Evolutionary conservation across 805 yeast species (phyloP), one percentile per base, ranked within the genome.

Genomic region (Candida lessepsii): DNA sequence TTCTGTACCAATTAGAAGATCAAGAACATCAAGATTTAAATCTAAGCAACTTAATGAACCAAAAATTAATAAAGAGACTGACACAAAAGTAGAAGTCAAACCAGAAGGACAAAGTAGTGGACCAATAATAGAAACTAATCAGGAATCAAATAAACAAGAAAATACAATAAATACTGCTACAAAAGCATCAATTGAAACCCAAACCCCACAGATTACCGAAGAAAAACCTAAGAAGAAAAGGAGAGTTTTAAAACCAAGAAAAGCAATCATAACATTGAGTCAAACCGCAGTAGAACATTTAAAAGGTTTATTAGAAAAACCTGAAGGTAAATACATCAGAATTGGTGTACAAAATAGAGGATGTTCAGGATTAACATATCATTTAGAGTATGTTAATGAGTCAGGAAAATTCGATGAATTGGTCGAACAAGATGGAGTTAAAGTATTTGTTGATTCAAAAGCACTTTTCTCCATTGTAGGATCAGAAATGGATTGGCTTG

Each of bases 401-500:
- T 91, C 97, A 7, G 96, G 90, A n/a, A 88, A 89, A 66, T 93
- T 91, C 55, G 99, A 93, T 62, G 99, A 93, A 65, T 71, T 83
- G 44, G 87, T 93, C 8, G 87, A 79, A 49, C 98, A 91, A 65
- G 96, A 90, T 54, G 97, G 95, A 25, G 95, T 93, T 29, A 86
- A 80, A 60, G 95, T 93, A 2, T 73, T 90, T 40, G 87, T 93
- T 33, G 99, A 93, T 60, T 91, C 98, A 19, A 93, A 93, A 62
- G 99, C 99, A 0, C 72, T 93, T 40, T 90, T 93, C 62, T 83
- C 95, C 51, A 90, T 93, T 32, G 95, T 93, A 43, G 99, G 99
- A 1, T 84, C 95, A 5, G 96, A 90, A 63, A 93, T 93, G 99
- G 99, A 93, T 64, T 93, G 96, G 96, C 72, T 87, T 35, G 98